phyloP scores from a whole-genome alignment of 1,139 yeast species.

The Wickerhamomyces sp. region DNA sequence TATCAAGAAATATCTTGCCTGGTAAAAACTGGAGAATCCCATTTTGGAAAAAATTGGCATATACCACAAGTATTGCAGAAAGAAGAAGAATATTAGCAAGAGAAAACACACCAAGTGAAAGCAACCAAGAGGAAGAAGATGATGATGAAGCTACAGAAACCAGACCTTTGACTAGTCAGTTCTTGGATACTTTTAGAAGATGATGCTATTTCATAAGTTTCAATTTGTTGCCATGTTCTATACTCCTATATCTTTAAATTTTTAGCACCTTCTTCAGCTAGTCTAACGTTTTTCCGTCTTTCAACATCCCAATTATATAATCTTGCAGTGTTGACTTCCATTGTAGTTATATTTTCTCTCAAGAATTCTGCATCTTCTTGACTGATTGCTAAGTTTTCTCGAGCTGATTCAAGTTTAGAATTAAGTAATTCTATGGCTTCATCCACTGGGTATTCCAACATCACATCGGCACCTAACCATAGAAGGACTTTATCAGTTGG shows the following conservation, averaged over 20 bases:
- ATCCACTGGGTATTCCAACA: conserved; percentile 88
- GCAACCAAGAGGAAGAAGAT: conserved; percentile 23
- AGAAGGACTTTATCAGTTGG: conserved; percentile 65
- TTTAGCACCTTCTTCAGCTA: conserved; percentile 36
- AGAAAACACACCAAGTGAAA: conserved; percentile 13
- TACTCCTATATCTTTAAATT: conserved; percentile 27
- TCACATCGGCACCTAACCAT: conserved; percentile 97
- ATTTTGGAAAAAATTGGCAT: conserved; percentile 24
- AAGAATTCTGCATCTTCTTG: conserved; percentile 85
- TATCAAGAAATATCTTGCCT: conserved; percentile 27
- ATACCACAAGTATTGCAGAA: background rate
- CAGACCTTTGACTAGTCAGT: conserved; percentile 53
- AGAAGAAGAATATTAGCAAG: conserved; percentile 4
- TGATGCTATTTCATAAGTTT: conserved; percentile 6
- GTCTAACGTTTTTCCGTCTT: conserved; percentile 48
- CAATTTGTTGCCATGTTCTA: conserved; percentile 3
- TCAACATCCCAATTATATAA: conserved; percentile 96
- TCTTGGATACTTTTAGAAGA: conserved; percentile 51
- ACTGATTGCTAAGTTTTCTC: conserved; percentile 52
- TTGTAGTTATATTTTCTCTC: conserved; percentile 90
- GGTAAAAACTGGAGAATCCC: conserved; percentile 25
- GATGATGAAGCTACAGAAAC: conserved; percentile 49
- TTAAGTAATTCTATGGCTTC: conserved; percentile 76
- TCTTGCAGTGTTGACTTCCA: conserved; percentile 97
- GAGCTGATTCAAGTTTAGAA: conserved; percentile 59